These are phyloP conservation scores for Gossypium trilobum DNA, from an alignment of 441 rosid genomes.

Conservation along the genomic window DNA sequence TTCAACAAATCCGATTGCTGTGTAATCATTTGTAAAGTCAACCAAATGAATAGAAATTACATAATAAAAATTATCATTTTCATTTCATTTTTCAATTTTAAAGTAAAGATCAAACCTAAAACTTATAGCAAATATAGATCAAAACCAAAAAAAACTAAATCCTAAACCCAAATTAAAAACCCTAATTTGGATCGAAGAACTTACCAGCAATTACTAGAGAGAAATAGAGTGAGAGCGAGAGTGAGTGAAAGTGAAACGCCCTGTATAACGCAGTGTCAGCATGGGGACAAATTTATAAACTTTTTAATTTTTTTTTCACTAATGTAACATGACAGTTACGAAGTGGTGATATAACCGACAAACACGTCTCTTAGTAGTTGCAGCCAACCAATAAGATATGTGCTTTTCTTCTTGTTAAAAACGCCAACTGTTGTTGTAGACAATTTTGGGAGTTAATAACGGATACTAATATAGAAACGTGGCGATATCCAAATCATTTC, in stretches of 20 bases:
- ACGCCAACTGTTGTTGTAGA: neutral
- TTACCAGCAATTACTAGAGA: neutral
- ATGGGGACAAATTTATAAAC: neutral
- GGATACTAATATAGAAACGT: neutral
- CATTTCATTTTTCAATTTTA: neutral
- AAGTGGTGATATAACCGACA: neutral
- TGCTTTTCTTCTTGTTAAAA: neutral
- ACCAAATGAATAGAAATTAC: neutral
- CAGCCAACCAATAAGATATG: neutral
- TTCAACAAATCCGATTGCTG: constrained; percentile 1
- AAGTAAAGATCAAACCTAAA: neutral
- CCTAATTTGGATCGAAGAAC: neutral
- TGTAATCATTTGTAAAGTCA: neutral
- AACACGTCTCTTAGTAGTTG: neutral
- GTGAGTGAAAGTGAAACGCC: neutral
- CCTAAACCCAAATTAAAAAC: neutral
- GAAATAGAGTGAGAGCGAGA: neutral
- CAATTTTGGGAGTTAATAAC: neutral
- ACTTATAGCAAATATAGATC: neutral
- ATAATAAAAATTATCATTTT: neutral
- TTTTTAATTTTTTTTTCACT: neutral
- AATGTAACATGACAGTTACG: neutral
- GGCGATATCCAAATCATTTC: neutral
- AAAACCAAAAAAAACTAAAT: neutral
- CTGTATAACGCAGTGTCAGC: neutral